phyloP scores from a whole-genome alignment of 495 filamentous ascomycete genomes.

The Daldinia childiae region DNA sequence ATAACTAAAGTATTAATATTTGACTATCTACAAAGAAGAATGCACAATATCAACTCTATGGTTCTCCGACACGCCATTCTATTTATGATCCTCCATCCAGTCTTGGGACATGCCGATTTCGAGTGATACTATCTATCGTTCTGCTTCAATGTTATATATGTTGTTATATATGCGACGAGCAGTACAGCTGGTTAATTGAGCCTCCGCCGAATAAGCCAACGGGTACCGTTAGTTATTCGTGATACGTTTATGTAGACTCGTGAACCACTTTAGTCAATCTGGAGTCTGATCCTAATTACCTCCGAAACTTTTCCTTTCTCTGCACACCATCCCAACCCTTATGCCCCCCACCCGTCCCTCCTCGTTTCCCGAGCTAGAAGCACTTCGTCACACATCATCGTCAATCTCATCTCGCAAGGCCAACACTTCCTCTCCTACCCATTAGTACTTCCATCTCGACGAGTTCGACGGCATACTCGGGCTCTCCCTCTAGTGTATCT shows the following conservation, averaged over 20 bases:
- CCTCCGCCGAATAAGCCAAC: not conserved
- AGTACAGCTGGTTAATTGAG: not conserved
- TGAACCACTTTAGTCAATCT: conserved; percentile 3
- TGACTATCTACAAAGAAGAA: not conserved
- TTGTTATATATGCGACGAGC: not conserved
- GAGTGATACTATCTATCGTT: conserved; percentile 1
- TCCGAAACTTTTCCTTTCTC: not conserved
- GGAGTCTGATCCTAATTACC: not conserved
- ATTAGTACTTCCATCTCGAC: conserved; percentile 44
- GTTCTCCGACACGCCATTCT: not conserved
- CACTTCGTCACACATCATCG: conserved; percentile 18
- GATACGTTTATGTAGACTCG: conserved; percentile 2
- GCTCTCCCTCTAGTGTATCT: conserved; percentile 46
- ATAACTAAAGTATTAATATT: not conserved
- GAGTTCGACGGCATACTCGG: conserved; percentile 46
- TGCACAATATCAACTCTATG: not conserved
- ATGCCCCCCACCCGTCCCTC: not conserved
- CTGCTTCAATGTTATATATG: not conserved
- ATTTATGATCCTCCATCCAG: not conserved
- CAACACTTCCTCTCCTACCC: conserved; percentile 43
- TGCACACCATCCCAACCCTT: not conserved
- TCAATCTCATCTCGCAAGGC: conserved; percentile 31
- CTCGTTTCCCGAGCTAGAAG: conserved; percentile 7
- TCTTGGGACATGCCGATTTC: not conserved
- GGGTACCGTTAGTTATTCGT: not conserved